A percentile compares a stretch with the other conserved stretches of the same genome.
Conservation (phyloP, 306 rosid species). For the Arachis stenosperma region DNA sequence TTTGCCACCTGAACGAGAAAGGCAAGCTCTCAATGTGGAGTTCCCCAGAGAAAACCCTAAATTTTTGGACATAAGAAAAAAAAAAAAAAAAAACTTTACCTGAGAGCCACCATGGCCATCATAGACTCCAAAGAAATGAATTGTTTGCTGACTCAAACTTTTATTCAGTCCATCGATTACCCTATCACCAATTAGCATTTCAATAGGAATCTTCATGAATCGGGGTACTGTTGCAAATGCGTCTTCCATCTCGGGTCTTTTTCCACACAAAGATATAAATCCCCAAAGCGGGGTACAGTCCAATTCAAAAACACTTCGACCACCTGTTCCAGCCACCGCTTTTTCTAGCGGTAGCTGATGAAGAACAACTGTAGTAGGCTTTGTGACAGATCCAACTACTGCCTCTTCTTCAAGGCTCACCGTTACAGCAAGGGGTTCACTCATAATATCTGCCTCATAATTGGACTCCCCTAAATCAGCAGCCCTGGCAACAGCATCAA, state of each 20-base stretch:
- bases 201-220: slow-evolving; percentile 67
- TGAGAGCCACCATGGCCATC: slow-evolving; percentile 96
- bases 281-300: slow-evolving; percentile 89
- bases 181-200: slow-evolving; percentile 71
- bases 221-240: slow-evolving; percentile 65
- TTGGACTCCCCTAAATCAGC: slow-evolving; percentile 40
- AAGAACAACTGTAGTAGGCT: slow-evolving; percentile 47
- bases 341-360: slow-evolving; percentile 61
- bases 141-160: slow-evolving; percentile 58
- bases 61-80: slow-evolving; percentile 5
- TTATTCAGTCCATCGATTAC: slow-evolving; percentile 61
- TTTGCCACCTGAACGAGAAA: slow-evolving; percentile 71
- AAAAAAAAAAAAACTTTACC: slow-evolving; percentile 45
- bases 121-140: slow-evolving; percentile 85
- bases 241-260: slow-evolving; percentile 97
- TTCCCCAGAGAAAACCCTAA: neutral
- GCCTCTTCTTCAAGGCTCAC: slow-evolving; percentile 59
- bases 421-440: slow-evolving; percentile 49
- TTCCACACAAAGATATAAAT: slow-evolving; percentile 67
- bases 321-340: slow-evolving; percentile 46
- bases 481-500: slow-evolving; percentile 47
- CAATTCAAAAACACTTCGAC: slow-evolving; percentile 84
- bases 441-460: slow-evolving; percentile 44
- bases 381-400: slow-evolving; percentile 46
- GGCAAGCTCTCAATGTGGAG: slow-evolving; percentile 27